Conservation (phyloP, 1,284 basidiomycete genomes). For the Abortiporus biennis region DNA sequence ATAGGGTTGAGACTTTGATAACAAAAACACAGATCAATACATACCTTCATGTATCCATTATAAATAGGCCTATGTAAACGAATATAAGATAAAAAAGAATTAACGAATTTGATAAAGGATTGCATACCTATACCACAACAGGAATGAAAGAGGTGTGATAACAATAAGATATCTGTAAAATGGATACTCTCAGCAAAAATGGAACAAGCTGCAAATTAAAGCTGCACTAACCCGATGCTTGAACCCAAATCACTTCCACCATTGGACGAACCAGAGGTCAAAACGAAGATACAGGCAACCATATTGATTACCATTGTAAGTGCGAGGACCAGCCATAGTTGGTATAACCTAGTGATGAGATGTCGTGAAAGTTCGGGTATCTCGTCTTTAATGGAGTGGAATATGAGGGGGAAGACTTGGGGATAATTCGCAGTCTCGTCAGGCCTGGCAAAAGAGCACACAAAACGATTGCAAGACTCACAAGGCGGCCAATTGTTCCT, state of each 20-base stretch:
- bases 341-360: constrained; percentile 81
- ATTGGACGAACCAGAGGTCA: constrained; percentile 70
- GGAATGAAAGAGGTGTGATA: constrained; percentile 78
- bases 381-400: constrained; percentile 87
- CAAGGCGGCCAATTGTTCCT: constrained; percentile 89
- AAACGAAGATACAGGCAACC: constrained; percentile 84
- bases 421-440: constrained; percentile 2
- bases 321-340: constrained; percentile 81
- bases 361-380: constrained; percentile 80
- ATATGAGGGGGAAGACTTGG: constrained; percentile 89
- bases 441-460: constrained; percentile 12
- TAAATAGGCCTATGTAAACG: constrained; percentile 73
- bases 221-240: constrained; percentile 63
- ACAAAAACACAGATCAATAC: constrained; percentile 16
- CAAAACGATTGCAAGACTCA: constrained; percentile 30
- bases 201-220: constrained; percentile 3
- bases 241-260: constrained; percentile 79
- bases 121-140: constrained; percentile 83
- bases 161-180: constrained; percentile 72
- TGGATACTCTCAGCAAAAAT: neutral
- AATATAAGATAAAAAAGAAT: constrained; percentile 8
- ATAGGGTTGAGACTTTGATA: constrained; percentile 8
- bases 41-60: constrained; percentile 93
- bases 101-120: neutral
- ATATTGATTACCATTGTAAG: constrained; percentile 85